Evolutionary conservation across 108 stramenopile species (phyloP).

Genomic region (Fragilaria crotonensis): DNA sequence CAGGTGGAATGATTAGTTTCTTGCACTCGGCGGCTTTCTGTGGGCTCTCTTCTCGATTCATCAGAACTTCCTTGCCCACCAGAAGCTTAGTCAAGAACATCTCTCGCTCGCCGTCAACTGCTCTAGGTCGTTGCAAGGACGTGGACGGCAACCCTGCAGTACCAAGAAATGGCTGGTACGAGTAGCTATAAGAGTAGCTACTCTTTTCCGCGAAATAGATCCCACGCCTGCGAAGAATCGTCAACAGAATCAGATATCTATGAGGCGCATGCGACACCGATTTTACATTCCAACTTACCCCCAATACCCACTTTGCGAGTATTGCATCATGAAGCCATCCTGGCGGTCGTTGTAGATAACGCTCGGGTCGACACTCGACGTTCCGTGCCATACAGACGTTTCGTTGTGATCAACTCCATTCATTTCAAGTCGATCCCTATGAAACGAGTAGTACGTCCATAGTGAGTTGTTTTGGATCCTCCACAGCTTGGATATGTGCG

Average conservation of each 20-base stretch:
- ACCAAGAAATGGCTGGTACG: background rate
- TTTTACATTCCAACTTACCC: background rate
- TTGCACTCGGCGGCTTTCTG: background rate
- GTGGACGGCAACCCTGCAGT: background rate
- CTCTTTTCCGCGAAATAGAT: constrained; percentile 5
- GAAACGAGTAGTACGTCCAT: constrained; percentile 7
- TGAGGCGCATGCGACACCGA: background rate
- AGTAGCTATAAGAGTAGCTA: background rate
- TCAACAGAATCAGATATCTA: background rate
- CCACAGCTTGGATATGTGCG: constrained; percentile 1
- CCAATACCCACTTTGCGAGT: background rate
- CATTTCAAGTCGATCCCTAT: constrained; percentile 3
- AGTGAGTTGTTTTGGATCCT: constrained; percentile 5
- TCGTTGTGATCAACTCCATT: background rate
- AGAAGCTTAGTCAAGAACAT: constrained; percentile 2
- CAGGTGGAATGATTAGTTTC: constrained; percentile 2
- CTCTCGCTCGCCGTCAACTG: background rate
- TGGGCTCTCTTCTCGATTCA: background rate
- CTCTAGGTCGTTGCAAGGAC: constrained; percentile 1
- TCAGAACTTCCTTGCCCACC: background rate
- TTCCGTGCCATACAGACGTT: constrained; percentile 4
- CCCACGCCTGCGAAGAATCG: background rate
- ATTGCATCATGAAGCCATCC: constrained; percentile 13
- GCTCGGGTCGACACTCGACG: background rate
- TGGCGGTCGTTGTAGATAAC: constrained; percentile 7